Conservation (phyloP, 148 eudicot species). For the Silene conica region DNA sequence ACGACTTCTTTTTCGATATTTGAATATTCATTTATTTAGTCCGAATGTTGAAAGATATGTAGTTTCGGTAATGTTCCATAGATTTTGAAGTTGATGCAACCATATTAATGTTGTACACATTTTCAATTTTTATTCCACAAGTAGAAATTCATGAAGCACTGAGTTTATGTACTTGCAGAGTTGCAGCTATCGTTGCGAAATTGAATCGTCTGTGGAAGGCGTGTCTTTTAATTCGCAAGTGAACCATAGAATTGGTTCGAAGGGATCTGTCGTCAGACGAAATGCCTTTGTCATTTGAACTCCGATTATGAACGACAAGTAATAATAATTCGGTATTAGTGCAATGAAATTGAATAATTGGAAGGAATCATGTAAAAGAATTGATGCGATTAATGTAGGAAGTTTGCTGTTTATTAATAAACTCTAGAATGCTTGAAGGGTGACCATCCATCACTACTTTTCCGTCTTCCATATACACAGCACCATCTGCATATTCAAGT, state of each 20-base stretch:
- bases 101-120: not conserved
- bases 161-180: not conserved
- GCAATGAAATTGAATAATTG: not conserved
- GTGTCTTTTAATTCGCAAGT: too few species aligned
- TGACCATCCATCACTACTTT: conserved; percentile 69
- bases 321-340: not conserved
- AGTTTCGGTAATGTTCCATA: too few species aligned
- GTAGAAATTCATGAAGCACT: not conserved
- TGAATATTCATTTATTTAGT: too few species aligned
- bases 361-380: conserved; percentile 23
- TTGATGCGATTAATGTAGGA: conserved; percentile 54
- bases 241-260: not conserved
- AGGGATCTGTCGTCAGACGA: too few species aligned
- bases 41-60: too few species aligned
- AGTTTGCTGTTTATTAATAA: conserved; percentile 47
- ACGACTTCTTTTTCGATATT: too few species aligned
- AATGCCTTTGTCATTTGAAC: not conserved
- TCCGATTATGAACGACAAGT: too few species aligned
- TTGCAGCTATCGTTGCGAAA: not conserved
- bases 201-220: not conserved
- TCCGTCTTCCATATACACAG: conserved; percentile 84
- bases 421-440: conserved; percentile 48
- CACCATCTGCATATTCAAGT: conserved; percentile 88
- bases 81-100: not conserved
- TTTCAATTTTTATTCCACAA: not conserved